phyloP scores from a whole-genome alignment of 208 protist genomes.

The Trypanosoma boissoni region DNA sequence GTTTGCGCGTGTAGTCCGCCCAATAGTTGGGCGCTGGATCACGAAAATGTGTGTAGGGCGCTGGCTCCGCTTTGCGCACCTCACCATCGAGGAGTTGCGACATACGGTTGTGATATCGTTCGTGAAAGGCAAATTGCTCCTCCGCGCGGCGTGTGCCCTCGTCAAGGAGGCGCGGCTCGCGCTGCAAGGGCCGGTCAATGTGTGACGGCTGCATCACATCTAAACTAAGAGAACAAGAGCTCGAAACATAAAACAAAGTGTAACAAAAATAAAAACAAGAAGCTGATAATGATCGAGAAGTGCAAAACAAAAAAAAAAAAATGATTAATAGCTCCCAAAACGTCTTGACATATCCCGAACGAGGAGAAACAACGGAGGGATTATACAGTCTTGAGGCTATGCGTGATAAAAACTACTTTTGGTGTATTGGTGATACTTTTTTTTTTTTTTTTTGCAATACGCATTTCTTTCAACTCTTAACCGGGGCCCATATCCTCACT shows the following conservation, averaged over 20 bases:
- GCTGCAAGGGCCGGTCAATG: constrained; percentile 14
- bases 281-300: neutral
- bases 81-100: constrained; percentile 24
- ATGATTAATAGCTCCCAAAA: constrained; percentile 5
- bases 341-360: neutral
- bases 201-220: neutral
- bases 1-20: constrained; percentile 12
- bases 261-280: constrained; percentile 9
- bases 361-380: neutral
- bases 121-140: constrained; percentile 42
- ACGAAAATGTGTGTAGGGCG: neutral
- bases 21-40: constrained; percentile 17
- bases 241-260: neutral
- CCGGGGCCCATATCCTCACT: constrained; percentile 77
- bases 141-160: constrained; percentile 16
- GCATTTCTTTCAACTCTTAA: constrained; percentile 52
- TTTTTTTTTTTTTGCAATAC: neutral
- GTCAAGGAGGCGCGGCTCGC: constrained; percentile 8
- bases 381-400: too few species aligned
- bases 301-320: constrained; percentile 21
- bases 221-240: neutral
- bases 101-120: constrained; percentile 44
- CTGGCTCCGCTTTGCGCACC: constrained; percentile 10
- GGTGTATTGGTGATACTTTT: too few species aligned
- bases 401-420: too few species aligned